Base-by-base conservation (phyloP, 176 grass and related monocot genomes). In the Oryza nivara region DNA sequence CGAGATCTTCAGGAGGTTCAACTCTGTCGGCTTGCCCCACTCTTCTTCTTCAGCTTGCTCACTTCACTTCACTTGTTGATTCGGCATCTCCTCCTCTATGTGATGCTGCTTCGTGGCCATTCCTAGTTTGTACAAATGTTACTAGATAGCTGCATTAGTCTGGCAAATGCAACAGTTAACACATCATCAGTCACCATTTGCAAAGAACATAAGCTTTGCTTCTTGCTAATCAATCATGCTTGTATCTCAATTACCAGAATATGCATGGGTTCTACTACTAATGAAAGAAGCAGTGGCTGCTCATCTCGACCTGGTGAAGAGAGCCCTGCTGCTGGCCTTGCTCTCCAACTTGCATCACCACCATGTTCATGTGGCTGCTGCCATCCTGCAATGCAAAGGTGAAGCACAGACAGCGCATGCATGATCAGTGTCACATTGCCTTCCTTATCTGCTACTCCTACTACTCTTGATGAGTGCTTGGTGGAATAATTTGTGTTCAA, bases 221-320 rank as follows among this genome's bases (percentile, higher is more conserved):
- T 0, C 51, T 19, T 54, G 4, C 51, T 56, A 56, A 7, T 56
- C 52, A 19, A 56, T 19, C 52, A 19, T 19, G 52, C 52, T 7
- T 56, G 52, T 12, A 48, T 48, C 23, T 51, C 19, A 47, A 52
- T 68, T 11, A 67, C 14, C 64, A 45, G 2, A 48, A 3, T 22
- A 46, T 41, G 40, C 40, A 41, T 56, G 16, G 9, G 26, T 68
- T n/a, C 22, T 15, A 6, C 40, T 9, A 6, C 40, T 43, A 70
- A 48, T 81, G 79, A 36, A 81, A 81, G 67, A 43, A 81, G 79
- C 74, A 61, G 48, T 40, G 36, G 74, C 20, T 58, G 66, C 26
- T 41, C 47, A 80, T 41, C 16, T 48, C 63, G 43, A n/a, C 77
- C 30, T 66, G 64, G 72, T 48, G 23, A 30, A 30, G 9, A 30